Conservation (phyloP, 495 filamentous ascomycete species). For the Pyrenopolyporus hunteri region DNA sequence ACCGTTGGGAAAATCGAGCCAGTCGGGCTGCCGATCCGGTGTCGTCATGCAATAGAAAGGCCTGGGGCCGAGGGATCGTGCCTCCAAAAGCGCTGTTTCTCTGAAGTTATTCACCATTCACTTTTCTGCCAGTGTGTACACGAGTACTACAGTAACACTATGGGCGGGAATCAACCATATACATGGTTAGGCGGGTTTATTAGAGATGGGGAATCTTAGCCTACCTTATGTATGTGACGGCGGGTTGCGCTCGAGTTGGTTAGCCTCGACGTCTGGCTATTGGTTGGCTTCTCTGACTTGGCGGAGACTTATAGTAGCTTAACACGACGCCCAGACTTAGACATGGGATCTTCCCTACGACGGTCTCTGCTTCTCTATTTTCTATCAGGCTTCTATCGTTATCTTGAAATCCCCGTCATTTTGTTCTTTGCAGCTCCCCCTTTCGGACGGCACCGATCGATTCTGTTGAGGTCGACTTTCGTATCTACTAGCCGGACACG, state of each 20-base stretch:
- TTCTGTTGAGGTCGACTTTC: slow-evolving; percentile 24
- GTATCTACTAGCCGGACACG: slow-evolving; percentile 1
- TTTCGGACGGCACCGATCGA: slow-evolving; percentile 36
- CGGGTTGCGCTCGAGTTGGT: slow-evolving; percentile 24
- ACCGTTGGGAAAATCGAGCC: slow-evolving; percentile 3
- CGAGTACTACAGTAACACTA: slow-evolving; percentile 31
- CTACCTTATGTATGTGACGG: slow-evolving; percentile 18
- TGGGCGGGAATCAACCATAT: slow-evolving; percentile 25
- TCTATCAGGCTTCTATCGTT: slow-evolving; percentile 44
- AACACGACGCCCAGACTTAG: slow-evolving; percentile 31
- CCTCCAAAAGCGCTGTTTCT: slow-evolving; percentile 13
- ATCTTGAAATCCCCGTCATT: slow-evolving; percentile 39
- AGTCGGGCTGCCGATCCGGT: slow-evolving; percentile 15
- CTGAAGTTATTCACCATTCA: slow-evolving; percentile 22
- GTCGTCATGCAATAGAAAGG: slow-evolving; percentile 30
- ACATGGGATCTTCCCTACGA: slow-evolving; percentile 18
- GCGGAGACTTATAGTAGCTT: slow-evolving; percentile 17
- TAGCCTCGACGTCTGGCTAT: slow-evolving; percentile 16
- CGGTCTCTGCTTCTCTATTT: slow-evolving; percentile 28
- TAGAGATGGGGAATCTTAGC: slow-evolving; percentile 20
- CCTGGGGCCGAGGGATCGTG: slow-evolving; percentile 25
- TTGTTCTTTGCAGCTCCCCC: slow-evolving; percentile 44
- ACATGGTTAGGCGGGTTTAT: slow-evolving; percentile 15
- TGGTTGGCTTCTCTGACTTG: slow-evolving; percentile 16
- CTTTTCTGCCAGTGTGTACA: slow-evolving; percentile 20